These are phyloP conservation scores for Xerophyta viscosa DNA, from an alignment of 106 monocot genomes.

Conservation along the genomic window DNA sequence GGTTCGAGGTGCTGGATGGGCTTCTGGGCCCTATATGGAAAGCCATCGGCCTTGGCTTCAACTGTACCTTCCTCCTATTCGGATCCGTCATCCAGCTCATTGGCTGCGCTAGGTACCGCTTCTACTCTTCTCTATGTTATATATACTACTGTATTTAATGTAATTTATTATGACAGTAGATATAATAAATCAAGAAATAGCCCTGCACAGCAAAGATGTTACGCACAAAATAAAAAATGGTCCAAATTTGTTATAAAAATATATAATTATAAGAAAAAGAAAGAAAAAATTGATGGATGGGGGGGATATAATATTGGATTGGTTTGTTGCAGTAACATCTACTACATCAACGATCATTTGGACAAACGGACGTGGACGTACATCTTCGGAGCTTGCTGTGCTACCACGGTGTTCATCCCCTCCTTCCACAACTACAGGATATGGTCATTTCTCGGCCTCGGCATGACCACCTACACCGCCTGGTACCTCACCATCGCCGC, in stretches of 20 bases:
- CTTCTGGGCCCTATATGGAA: slow-evolving; percentile 46
- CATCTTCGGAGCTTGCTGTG: slow-evolving; percentile 25
- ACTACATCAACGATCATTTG: slow-evolving; percentile 33
- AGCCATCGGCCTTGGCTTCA: slow-evolving; percentile 41
- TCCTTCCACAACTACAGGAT: slow-evolving; percentile 44
- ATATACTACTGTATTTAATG: no score
- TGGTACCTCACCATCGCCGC: slow-evolving; percentile 68
- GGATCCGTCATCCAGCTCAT: slow-evolving; percentile 65
- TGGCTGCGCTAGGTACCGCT: slow-evolving; percentile 32
- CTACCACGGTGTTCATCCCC: slow-evolving; percentile 25
- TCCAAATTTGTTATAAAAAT: no score
- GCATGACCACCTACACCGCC: slow-evolving; percentile 70
- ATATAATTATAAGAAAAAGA: no score
- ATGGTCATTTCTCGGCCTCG: slow-evolving; percentile 58
- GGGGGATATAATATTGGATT: no score
- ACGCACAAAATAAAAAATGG: no score
- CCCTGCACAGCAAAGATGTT: no score
- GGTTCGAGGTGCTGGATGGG: slow-evolving; percentile 65
- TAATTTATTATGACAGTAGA: no score
- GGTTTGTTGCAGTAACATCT: slow-evolving; percentile 22
- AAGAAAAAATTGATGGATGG: no score
- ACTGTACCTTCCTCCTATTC: slow-evolving; percentile 63
- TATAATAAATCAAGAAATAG: no score
- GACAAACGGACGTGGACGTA: slow-evolving; percentile 41
- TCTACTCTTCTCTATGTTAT: neutral